Evolutionary conservation across 2,329 filamentous ascomycete species (phyloP), one percentile per base, ranked within the genome.

Genomic region (Blastomyces parvus): DNA sequence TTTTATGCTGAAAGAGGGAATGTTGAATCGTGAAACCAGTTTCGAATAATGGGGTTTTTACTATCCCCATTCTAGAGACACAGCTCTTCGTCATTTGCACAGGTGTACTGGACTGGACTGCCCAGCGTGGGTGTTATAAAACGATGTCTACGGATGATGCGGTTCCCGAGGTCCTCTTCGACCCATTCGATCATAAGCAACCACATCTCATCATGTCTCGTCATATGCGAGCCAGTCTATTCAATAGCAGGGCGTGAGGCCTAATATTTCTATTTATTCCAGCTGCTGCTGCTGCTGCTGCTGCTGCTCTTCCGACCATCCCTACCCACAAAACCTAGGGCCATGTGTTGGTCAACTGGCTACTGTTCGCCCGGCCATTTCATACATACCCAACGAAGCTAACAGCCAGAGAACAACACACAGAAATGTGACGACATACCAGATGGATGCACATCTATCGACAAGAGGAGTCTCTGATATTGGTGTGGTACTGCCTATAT

Each of bases 401-500:
- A 48, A 48, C 40, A 5, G 19, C 13, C 14, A 57, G 33, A 57
- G 33, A 57, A 57, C 53, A 57, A 57, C 53, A 57, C 53, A 38
- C 33, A 57, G 33, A 33, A 22, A 57, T 57, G 19, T 14, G 53
- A 40, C n/a, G 53, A 57, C 53, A 25, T 40, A 11, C 53, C n/a
- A 25, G 8, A 57, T 57, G 33, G 14, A 11, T 19, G n/a, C 53
- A 40, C 38, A 40, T 57, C 30, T n/a, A 38, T 19, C 17, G 22
- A 5, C 27, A 40, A 55, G 27, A 55, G 36, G 19, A 17, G 9
- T 36, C 27, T 36, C 3, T 8, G 30, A 33, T 22, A 55, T 52
- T 4, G 3, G 48, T 13, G 48, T 36, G 52, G 6, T 55, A 17
- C 5, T 22, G 52, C 3, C 17, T 11, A 55, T 36, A 55, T 22